These are phyloP conservation scores for Paecilomyces niveus DNA, from an alignment of 2,329 filamentous ascomycete species.

Conservation along the genomic window DNA sequence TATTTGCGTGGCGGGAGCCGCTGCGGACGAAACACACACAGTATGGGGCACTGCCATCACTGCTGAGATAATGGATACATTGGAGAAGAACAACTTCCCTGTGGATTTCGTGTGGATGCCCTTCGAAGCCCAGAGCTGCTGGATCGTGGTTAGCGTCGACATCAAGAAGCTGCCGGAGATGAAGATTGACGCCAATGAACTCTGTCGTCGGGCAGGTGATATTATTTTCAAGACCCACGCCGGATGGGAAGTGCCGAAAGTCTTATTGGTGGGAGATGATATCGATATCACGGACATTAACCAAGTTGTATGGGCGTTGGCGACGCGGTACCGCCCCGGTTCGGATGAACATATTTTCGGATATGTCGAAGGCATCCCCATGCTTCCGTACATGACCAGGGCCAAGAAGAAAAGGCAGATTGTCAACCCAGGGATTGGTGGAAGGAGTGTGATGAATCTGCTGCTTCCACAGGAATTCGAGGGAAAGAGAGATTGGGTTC, in stretches of 20 bases:
- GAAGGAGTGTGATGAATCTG: conserved; percentile 1
- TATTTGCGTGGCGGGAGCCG: conserved; percentile 9
- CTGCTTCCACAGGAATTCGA: conserved; percentile 2
- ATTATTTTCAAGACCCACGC: conserved; percentile 13
- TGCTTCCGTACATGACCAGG: conserved; percentile 2
- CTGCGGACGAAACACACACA: conserved; percentile 13
- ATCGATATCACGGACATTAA: conserved; percentile 12
- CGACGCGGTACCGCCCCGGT: conserved; percentile 3
- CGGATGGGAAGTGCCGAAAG: conserved; percentile 14
- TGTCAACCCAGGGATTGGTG: not conserved
- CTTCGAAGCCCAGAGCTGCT: conserved; percentile 12
- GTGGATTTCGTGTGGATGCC: conserved; percentile 13
- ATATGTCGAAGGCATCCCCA: not conserved
- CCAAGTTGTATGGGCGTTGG: conserved; percentile 11
- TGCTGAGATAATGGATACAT: conserved; percentile 12
- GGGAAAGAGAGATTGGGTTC: conserved; percentile 1
- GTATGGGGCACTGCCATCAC: conserved; percentile 11
- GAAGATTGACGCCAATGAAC: conserved; percentile 9
- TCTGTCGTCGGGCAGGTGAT: conserved; percentile 9
- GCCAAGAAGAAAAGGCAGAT: not conserved
- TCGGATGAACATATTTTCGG: conserved; percentile 3
- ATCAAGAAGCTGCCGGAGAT: conserved; percentile 7
- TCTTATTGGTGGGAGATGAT: conserved; percentile 13
- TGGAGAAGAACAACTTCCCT: conserved; percentile 10
- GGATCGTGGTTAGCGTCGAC: conserved; percentile 11